Conservation (phyloP, 129 eudicot species). For the Scalesia atractyloides region DNA sequence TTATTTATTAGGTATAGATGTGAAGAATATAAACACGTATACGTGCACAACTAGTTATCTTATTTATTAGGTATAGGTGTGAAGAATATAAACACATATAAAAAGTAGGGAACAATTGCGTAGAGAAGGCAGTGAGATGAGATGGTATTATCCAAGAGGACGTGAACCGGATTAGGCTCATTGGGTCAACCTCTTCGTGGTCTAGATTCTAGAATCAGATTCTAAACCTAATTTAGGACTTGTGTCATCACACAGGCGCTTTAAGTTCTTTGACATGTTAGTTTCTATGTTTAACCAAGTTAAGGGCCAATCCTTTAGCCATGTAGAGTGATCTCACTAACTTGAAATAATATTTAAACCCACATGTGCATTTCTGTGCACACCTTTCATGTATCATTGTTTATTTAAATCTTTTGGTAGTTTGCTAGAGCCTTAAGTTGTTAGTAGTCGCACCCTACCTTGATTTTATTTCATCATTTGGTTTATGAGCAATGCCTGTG, state of each 20-base stretch:
- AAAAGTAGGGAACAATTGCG: too few relatives aligned
- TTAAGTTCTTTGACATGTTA: not conserved
- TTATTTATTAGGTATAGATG: too few relatives aligned
- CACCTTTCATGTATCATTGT: not conserved
- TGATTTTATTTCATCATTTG: not conserved
- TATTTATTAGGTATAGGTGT: too few relatives aligned
- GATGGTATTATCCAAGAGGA: too few relatives aligned
- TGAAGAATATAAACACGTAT: too few relatives aligned
- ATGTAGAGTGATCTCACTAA: not conserved
- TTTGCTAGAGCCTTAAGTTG: not conserved
- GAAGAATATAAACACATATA: too few relatives aligned
- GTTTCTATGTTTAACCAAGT: not conserved
- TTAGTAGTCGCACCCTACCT: not conserved
- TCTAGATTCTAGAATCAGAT: too few relatives aligned
- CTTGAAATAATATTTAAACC: not conserved
- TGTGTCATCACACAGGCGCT: not conserved
- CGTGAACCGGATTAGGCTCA: too few relatives aligned
- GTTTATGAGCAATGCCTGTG: not conserved
- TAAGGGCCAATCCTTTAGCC: not conserved
- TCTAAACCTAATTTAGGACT: too few relatives aligned
- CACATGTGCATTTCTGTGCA: not conserved
- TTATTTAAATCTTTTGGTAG: not conserved
- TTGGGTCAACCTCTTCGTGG: too few relatives aligned
- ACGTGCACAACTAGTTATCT: too few relatives aligned
- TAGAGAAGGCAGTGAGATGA: too few relatives aligned